Percentiles rank a stretch among this genome's conserved stretches.
Evolutionary conservation across 495 filamentous ascomycete genomes (phyloP).

Genomic region (Tetracladium setigerum): DNA sequence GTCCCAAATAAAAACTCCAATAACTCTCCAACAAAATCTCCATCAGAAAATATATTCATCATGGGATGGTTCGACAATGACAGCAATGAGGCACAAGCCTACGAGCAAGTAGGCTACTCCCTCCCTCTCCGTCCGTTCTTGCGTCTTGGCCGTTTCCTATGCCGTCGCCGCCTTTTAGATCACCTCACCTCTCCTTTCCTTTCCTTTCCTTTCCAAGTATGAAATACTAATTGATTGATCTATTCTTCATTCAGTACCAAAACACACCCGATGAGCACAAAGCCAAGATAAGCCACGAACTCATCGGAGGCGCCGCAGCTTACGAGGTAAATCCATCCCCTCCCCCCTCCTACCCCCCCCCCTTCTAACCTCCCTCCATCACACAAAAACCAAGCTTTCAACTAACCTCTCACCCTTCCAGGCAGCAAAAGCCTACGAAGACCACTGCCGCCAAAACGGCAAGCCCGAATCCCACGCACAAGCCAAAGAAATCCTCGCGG

Average conservation of each 20-base stretch:
- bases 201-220: no score
- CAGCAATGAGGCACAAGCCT: background rate
- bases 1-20: no score
- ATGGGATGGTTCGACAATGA: conserved; percentile 2
- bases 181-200: no score
- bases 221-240: no score
- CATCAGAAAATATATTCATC: background rate
- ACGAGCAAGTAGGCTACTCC: background rate
- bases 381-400: no score
- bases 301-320: conserved; percentile 64
- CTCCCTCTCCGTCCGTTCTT: no score
- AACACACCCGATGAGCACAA: conserved; percentile 56
- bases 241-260: conserved; percentile 10
- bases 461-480: conserved; percentile 58
- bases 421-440: conserved; percentile 69
- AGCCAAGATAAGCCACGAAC: conserved; percentile 60
- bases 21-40: no score
- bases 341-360: background rate
- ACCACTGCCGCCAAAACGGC: conserved; percentile 62
- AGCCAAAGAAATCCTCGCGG: conserved; percentile 68
- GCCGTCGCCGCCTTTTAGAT: no score
- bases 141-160: no score
- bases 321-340: conserved; percentile 37
- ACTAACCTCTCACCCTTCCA: background rate
- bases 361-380: no score